A percentile compares a stretch with the other conserved stretches of the same genome.
Evolutionary conservation across 1,139 yeast genomes (phyloP).

Genomic region (Kurtzmaniella quercitrusa): DNA sequence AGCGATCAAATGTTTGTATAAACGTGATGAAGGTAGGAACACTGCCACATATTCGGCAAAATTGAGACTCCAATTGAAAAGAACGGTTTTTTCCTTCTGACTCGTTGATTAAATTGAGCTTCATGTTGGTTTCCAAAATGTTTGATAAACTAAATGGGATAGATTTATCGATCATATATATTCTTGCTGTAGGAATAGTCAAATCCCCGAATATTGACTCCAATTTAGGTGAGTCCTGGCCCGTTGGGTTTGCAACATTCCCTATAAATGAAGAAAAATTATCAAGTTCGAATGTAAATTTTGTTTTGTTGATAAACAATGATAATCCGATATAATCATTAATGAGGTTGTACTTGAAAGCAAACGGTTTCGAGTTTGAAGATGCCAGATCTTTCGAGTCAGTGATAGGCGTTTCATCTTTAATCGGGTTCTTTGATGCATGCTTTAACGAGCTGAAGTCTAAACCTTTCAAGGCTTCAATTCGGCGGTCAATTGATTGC

Average conservation of each 20-base stretch:
- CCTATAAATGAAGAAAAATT: slow-evolving; percentile 16
- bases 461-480: slow-evolving; percentile 9
- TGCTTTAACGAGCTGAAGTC: background rate
- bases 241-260: slow-evolving; percentile 18
- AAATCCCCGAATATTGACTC: slow-evolving; percentile 37
- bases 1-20: slow-evolving; percentile 18
- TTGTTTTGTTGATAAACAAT: slow-evolving; percentile 26
- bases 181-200: slow-evolving; percentile 36
- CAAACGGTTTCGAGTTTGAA: slow-evolving; percentile 9
- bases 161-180: slow-evolving; percentile 31
- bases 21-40: slow-evolving; percentile 46
- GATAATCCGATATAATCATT: slow-evolving; percentile 38
- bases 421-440: background rate
- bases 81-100: slow-evolving; percentile 27
- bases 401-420: background rate
- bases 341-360: slow-evolving; percentile 22
- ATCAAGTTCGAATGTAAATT: slow-evolving; percentile 32
- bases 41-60: slow-evolving; percentile 54
- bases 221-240: slow-evolving; percentile 6
- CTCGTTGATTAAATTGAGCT: slow-evolving; percentile 31
- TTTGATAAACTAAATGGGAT: slow-evolving; percentile 44
- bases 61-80: slow-evolving; percentile 55
- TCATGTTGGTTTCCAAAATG: slow-evolving; percentile 37
- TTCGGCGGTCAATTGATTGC: slow-evolving; percentile 12
- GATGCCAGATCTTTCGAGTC: background rate